A percentile compares a stretch with the other conserved stretches of the same genome.
These are phyloP conservation scores for Ormosia emarginata DNA, from an alignment of 306 rosid genomes.

Conservation along the genomic window DNA sequence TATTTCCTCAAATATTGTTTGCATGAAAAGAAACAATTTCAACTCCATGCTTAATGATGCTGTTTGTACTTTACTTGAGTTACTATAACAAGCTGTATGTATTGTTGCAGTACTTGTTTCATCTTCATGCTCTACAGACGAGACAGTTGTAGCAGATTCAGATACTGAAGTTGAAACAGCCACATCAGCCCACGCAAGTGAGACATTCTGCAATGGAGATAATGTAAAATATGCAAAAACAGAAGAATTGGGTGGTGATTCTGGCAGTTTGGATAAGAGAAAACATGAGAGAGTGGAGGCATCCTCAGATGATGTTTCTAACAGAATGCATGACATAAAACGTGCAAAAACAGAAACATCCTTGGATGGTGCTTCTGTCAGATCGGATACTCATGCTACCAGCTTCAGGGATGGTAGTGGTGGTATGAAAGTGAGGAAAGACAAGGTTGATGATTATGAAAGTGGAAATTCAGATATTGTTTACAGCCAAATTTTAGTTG, in stretches of 20 bases:
- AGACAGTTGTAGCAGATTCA: conserved; percentile 85
- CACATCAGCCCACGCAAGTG: conserved; percentile 41
- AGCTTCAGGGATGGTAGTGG: conserved; percentile 29
- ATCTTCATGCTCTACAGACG: conserved; percentile 88
- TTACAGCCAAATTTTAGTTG: conserved; percentile 61
- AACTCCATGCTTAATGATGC: not conserved
- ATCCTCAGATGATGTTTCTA: conserved; percentile 25
- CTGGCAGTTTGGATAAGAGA: conserved; percentile 7
- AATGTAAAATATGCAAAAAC: conserved; percentile 21
- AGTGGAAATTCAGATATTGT: conserved; percentile 41
- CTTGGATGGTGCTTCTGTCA: conserved; percentile 27
- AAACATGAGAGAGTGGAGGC: conserved; percentile 17
- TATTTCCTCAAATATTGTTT: not conserved
- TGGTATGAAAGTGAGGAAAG: conserved; percentile 36
- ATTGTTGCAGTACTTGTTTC: conserved; percentile 69
- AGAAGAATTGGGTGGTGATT: conserved; percentile 22
- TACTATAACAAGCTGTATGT: conserved; percentile 12
- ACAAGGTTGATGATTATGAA: conserved; percentile 45
- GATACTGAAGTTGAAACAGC: conserved; percentile 75
- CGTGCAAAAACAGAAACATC: conserved; percentile 22
- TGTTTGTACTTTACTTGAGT: not conserved
- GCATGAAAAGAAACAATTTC: not conserved
- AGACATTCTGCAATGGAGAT: conserved; percentile 21
- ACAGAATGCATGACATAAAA: conserved; percentile 25
- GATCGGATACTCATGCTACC: conserved; percentile 18